phyloP scores from a whole-genome alignment of 805 yeast genomes.

The Candida corydali region DNA sequence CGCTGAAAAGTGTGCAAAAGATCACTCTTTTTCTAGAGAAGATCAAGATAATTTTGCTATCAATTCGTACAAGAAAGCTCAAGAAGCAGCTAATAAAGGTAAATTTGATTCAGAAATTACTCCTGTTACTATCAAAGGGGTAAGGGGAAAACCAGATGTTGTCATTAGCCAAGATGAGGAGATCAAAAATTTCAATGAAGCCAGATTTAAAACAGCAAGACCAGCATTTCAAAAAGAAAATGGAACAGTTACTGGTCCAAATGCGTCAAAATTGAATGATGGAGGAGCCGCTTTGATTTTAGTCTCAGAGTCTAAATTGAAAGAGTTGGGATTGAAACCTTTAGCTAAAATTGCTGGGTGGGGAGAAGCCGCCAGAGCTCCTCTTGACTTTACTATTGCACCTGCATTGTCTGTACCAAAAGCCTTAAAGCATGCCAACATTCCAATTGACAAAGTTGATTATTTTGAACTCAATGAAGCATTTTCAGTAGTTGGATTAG shows the following conservation, averaged over 20 bases:
- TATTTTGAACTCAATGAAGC: constrained; percentile 97
- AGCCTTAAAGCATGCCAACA: constrained; percentile 83
- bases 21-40: constrained; percentile 72
- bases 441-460: constrained; percentile 66
- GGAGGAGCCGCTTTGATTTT: constrained; percentile 96
- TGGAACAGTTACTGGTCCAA: constrained; percentile 97
- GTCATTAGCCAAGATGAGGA: constrained; percentile 81
- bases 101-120: constrained; percentile 80
- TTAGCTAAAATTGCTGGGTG: constrained; percentile 85
- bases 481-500: constrained; percentile 92
- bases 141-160: constrained; percentile 81
- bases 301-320: constrained; percentile 78
- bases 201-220: constrained; percentile 76
- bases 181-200: constrained; percentile 68
- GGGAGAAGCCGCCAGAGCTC: constrained; percentile 98
- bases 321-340: constrained; percentile 84
- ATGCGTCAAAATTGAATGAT: constrained; percentile 93
- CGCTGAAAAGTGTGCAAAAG: constrained; percentile 94
- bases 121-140: constrained; percentile 85
- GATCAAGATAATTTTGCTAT: constrained; percentile 89
- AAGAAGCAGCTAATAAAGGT: constrained; percentile 71
- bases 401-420: constrained; percentile 95
- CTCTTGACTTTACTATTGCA: constrained; percentile 93
- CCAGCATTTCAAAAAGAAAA: constrained; percentile 91
- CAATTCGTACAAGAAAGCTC: constrained; percentile 81